Evolutionary conservation across 2,329 filamentous ascomycete species (phyloP), one percentile per base, ranked within the genome.

Genomic region (Rhynchosporium agropyri): DNA sequence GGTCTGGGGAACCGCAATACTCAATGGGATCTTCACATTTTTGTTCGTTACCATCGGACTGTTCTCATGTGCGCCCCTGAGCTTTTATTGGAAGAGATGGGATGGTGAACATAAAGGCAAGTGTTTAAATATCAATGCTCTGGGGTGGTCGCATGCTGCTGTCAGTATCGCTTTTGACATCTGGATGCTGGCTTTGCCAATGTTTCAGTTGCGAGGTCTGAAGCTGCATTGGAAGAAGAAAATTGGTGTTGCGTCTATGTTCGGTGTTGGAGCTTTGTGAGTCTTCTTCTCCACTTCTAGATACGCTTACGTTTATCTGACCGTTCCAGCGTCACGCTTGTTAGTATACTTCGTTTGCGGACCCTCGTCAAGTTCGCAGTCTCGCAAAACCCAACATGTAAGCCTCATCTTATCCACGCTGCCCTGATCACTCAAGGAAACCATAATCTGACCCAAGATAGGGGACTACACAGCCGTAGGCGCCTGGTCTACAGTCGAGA

Each of bases 31-130:
- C 0, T 80, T 76, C 58, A 79, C 79, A 2, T 61, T 76, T 10
- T 64, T 69, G 2, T 77, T 77, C 58, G 55, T 76, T 12, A 43
- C 67, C 3, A 36, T 77, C 10, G 77, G 75, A 13, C 68, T 82
- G 12, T 81, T 84, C 43, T 80, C 84, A 64, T 86, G 83, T 70
- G 71, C 67, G 2, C 84, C 84, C 0, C 74, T 86, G 26, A 72
- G 71, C 13, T 80, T 78, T 62, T 82, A 80, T 69, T 88, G 85
- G 85, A 75, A 73, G 0, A 74, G 74, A 15, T 87, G 83, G 82
- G 79, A 83, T 51, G 77, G 77, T 0, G 72, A 78, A 58, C 76
- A 79, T 43, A 4, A 71, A 0, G 84, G 84, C 0, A 73, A 64
- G 1, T 87, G 85, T 65, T 69, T 81, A 28, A 75, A 83, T 63